Evolutionary conservation across 495 filamentous ascomycete genomes (phyloP), one percentile per base, ranked within the genome.

Genomic region (Penicillium ochrochloron): DNA sequence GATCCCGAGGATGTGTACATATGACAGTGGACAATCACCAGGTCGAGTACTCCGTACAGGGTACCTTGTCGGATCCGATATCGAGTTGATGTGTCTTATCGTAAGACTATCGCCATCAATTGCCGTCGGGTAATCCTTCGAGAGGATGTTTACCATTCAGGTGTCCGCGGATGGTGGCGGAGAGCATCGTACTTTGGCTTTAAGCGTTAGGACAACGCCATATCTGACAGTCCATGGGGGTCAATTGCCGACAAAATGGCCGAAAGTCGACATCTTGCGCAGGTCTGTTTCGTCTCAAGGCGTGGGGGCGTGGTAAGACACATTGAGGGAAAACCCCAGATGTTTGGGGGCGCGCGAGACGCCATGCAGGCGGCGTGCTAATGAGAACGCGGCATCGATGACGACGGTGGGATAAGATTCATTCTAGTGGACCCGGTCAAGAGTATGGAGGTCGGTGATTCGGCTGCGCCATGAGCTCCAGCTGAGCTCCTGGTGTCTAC

Each of bases 1-100:
- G 50, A 53, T 33, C 50, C 50, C 7, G 50, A 33, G 14, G 29
- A n/a, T 21, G 50, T 53, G 29, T 53, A 53, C 12, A 48, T 48
- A 48, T 48, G 21, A 52, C 29, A 31, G 11, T 29, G 21, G 25
- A 52, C 48, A 15, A 31, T 5, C 15, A 0, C 7, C 44, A 12
- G 25, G 12, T 9, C 48, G 25, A 12, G 23, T 27, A 4, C 25
- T 1, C 25, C 25, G 25, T 9, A 15, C 27, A 17, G 12, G 48
- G 48, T 5, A 2, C 9, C 19, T 48, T 23, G 3, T 23, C 21
- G 10, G 21, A 25, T 25, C 10, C 44, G 14, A 31, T 2, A n/a
- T 27, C 25, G 25, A 52, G 15, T n/a, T 11, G 12, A 31, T 0
- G 29, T 8, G 14, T n/a, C 17, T 29, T 3, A 31, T 8, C 23